A percentile compares a stretch with the other conserved stretches of the same genome.
These are phyloP conservation scores for Moniliophthora roreri DNA, from an alignment of 1,284 basidiomycete genomes.

Conservation along the genomic window DNA sequence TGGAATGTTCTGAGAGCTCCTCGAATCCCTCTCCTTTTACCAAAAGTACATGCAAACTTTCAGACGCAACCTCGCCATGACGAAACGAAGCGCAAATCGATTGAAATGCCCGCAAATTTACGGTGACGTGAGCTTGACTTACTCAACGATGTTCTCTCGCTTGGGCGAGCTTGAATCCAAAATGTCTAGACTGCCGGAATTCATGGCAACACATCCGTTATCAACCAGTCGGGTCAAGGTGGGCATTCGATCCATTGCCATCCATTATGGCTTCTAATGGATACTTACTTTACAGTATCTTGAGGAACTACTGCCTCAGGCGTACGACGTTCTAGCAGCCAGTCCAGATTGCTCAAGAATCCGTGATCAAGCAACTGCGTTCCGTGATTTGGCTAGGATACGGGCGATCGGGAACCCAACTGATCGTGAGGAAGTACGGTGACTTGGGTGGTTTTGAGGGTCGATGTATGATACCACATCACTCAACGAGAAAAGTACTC, in stretches of 20 bases:
- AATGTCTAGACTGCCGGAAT: constrained; percentile 36
- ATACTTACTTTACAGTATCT: constrained; percentile 41
- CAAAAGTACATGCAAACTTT: too few species aligned
- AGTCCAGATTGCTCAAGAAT: constrained; percentile 45
- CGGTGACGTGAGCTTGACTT: not conserved
- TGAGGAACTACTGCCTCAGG: constrained; percentile 55
- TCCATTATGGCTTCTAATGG: not conserved
- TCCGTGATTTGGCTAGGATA: constrained; percentile 24
- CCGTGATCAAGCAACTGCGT: constrained; percentile 30
- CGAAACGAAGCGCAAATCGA: too few species aligned
- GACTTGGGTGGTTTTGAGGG: not conserved
- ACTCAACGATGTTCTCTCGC: constrained; percentile 64
- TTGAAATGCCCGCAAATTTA: too few species aligned
- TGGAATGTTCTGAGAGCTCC: too few species aligned
- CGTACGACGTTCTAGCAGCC: constrained; percentile 47
- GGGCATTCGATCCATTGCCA: constrained; percentile 16
- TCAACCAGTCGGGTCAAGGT: constrained; percentile 72
- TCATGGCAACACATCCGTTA: constrained; percentile 78
- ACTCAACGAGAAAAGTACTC: too few species aligned
- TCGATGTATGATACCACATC: too few species aligned
- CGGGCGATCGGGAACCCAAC: not conserved
- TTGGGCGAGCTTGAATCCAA: constrained; percentile 52
- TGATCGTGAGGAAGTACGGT: not conserved
- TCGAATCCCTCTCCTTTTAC: too few species aligned
- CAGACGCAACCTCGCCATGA: too few species aligned